Evolutionary conservation across 495 filamentous ascomycete genomes (phyloP).

Genomic region (Recurvomyces mirabilis): DNA sequence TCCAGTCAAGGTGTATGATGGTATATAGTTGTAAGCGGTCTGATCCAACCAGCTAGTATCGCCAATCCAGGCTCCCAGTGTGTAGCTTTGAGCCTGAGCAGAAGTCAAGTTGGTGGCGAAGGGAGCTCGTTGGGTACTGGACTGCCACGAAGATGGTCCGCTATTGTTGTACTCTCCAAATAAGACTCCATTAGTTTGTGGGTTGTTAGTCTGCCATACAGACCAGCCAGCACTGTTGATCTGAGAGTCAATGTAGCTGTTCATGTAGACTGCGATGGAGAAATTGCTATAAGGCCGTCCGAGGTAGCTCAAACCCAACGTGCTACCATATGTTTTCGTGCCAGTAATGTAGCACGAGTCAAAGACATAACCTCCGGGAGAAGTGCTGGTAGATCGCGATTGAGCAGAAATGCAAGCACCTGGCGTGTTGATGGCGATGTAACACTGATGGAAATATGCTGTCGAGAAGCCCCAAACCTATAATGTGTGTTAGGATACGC

Average conservation of each 20-base stretch:
- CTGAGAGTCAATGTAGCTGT: slow-evolving; percentile 15
- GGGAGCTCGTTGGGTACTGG: slow-evolving; percentile 6
- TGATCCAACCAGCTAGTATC: slow-evolving; percentile 16
- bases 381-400: slow-evolving; percentile 3
- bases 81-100: slow-evolving; percentile 3
- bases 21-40: slow-evolving; percentile 13
- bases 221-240: slow-evolving; percentile 19
- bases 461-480: slow-evolving; percentile 15
- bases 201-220: slow-evolving; percentile 11
- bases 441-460: slow-evolving; percentile 19
- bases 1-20: slow-evolving; percentile 5
- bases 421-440: slow-evolving; percentile 14
- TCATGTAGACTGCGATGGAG: slow-evolving; percentile 18
- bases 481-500: too few relatives aligned
- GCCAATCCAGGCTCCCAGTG: slow-evolving; percentile 9
- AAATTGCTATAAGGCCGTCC: slow-evolving; percentile 16
- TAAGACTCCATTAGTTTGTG: slow-evolving; percentile 1
- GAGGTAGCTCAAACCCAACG: slow-evolving; percentile 13
- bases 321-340: slow-evolving; percentile 8
- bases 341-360: slow-evolving; percentile 12
- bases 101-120: slow-evolving; percentile 18
- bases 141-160: slow-evolving; percentile 11
- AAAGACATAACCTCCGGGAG: slow-evolving; percentile 16
- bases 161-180: slow-evolving; percentile 19
- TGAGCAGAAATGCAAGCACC: slow-evolving; percentile 16